Evolutionary conservation across 1,284 basidiomycete genomes (phyloP).

Genomic region (Ceratobasidium papillatum): DNA sequence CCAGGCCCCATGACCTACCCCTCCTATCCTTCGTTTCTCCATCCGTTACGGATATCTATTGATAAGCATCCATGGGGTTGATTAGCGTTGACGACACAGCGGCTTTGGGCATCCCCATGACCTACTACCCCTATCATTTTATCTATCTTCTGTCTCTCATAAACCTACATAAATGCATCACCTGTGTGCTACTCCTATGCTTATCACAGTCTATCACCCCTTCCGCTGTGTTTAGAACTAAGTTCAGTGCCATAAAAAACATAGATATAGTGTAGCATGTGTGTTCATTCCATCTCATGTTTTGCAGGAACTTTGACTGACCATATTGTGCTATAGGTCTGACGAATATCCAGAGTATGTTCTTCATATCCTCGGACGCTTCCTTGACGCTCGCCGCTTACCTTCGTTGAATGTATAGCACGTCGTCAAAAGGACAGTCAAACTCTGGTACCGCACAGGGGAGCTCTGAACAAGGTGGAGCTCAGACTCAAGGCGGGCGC

Average conservation of each 20-base stretch:
- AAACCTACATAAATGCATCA: not conserved
- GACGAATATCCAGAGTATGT: constrained; percentile 9
- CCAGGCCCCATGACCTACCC: no score
- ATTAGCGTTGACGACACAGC: not conserved
- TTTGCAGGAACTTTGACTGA: not conserved
- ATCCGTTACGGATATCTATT: not conserved
- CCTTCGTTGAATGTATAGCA: not conserved
- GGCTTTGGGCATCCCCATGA: not conserved
- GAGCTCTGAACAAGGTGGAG: no score
- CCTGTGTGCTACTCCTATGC: not conserved
- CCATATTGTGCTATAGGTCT: not conserved
- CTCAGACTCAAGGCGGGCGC: no score
- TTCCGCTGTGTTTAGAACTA: no score
- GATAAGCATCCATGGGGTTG: not conserved
- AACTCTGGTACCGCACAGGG: no score
- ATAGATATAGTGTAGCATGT: constrained; percentile 2
- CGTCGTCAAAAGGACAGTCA: constrained; percentile 4
- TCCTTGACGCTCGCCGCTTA: no score
- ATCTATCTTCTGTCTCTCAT: not conserved
- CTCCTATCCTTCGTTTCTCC: no score
- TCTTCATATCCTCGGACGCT: no score
- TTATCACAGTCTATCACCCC: no score
- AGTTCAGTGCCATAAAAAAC: not conserved
- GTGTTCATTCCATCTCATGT: not conserved
- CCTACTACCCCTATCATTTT: not conserved